Evolutionary conservation across 2,329 filamentous ascomycete species (phyloP), one percentile per base, ranked within the genome.

Genomic region (Ophiostoma himal-ulmi): DNA sequence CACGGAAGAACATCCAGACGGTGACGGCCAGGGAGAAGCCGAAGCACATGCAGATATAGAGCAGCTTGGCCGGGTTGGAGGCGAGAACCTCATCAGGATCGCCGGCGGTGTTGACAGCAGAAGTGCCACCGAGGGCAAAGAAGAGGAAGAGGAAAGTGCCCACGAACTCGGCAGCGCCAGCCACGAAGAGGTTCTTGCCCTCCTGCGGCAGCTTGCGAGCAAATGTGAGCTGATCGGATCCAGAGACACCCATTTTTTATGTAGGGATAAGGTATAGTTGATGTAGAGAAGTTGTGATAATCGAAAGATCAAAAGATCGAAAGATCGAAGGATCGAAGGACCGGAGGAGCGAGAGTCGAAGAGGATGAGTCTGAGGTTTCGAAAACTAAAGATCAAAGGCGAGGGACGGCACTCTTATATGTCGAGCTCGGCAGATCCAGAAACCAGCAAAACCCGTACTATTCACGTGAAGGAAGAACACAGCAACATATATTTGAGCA

Each of bases 1-100:
- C 80, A 62, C 85, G 81, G 74, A 82, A 87, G 75, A 87, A 87
- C 34, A 84, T 80, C 84, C 84, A 87, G 10, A 85, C 84, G 70
- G 84, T 86, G 70, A 85, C 81, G 1, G 82, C 80, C 30, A 88
- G 76, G 2, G 83, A 81, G 10, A 83, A 77, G 14, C 83, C 84
- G 69, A 86, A 86, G 44, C 80, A 78, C 0, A 83, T 74, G 41
- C 83, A 81, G 72, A 86, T 83, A 74, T 83, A 86, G 30, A 86
- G 75, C 52, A 86, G 75, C 39, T 77, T 79, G 14, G 77, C 70
- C 1, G 81, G 76, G 6, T 76, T 76, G 0, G 76, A 76, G 0
- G 70, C 68, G 1, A 77, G 74, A 2, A 73, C 69, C 7, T 62
- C 54, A 26, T 69, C 65, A 30, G 73, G 37, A 17, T 71, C 39